Evolutionary conservation across 352 stramenopile genomes (phyloP).

Genomic region (Phytophthora vignae): DNA sequence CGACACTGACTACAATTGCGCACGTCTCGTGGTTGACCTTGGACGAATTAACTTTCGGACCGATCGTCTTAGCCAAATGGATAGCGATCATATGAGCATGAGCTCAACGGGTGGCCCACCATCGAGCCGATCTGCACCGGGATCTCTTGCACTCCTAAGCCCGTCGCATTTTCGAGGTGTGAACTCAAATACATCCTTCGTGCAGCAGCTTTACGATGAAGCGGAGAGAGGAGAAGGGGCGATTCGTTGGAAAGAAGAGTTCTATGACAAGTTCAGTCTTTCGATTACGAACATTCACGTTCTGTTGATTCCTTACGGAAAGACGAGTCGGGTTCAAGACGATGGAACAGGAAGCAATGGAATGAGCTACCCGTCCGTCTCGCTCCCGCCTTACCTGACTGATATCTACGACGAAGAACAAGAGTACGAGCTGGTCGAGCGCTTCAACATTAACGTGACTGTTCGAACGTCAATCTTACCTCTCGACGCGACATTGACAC

Average conservation of each 20-base stretch:
- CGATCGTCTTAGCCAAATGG: conserved; percentile 80
- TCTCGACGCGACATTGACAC: conserved; percentile 83
- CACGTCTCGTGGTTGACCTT: conserved; percentile 83
- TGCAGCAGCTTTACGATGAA: conserved; percentile 89
- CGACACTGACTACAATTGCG: conserved; percentile 81
- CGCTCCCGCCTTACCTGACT: conserved; percentile 51
- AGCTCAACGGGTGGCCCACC: conserved; percentile 39
- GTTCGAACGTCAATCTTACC: conserved; percentile 86
- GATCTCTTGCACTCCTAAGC: conserved; percentile 53
- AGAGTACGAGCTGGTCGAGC: conserved; percentile 83
- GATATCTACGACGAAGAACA: conserved; percentile 58
- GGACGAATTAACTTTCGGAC: conserved; percentile 88
- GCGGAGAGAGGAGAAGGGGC: conserved; percentile 83
- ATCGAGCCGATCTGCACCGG: conserved; percentile 39
- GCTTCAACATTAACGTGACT: conserved; percentile 90
- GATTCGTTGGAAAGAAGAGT: conserved; percentile 91
- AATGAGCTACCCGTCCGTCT: conserved; percentile 47
- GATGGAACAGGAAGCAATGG: conserved; percentile 24
- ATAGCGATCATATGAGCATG: conserved; percentile 56
- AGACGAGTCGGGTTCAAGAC: conserved; percentile 42
- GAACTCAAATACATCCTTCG: conserved; percentile 77
- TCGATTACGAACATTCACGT: conserved; percentile 87
- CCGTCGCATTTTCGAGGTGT: conserved; percentile 40
- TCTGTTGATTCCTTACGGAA: conserved; percentile 79
- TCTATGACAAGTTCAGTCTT: conserved; percentile 92